These are phyloP conservation scores for Fraxinus floribunda DNA, from an alignment of 305 asterid genomes.

Conservation along the genomic window DNA sequence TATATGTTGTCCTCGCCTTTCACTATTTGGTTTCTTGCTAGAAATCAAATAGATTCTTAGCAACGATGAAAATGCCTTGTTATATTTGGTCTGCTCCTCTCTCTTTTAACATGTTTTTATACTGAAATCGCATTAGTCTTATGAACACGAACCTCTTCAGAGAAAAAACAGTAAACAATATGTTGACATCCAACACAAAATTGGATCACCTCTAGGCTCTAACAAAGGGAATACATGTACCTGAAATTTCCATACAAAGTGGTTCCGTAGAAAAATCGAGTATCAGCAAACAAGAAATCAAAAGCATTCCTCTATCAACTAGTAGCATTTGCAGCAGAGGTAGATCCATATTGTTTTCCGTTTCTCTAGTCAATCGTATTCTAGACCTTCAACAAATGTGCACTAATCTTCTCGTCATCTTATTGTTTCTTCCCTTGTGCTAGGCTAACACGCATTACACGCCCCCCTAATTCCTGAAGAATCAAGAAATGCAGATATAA, in stretches of 20 bases:
- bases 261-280: not conserved
- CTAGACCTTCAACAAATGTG: slow-evolving; percentile 21
- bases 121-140: not conserved
- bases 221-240: not conserved
- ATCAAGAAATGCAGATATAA: not conserved
- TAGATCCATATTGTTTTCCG: slow-evolving; percentile 2
- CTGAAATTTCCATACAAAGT: not conserved
- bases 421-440: slow-evolving; percentile 71
- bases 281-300: not conserved
- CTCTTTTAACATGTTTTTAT: not conserved
- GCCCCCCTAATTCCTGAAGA: slow-evolving; percentile 76
- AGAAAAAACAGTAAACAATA: not conserved
- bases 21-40: not conserved
- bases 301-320: slow-evolving; percentile 4
- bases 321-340: slow-evolving; percentile 8
- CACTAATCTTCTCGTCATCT: slow-evolving; percentile 14
- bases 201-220: not conserved
- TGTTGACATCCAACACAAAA: not conserved
- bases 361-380: not conserved
- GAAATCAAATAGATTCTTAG: not conserved
- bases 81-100: not conserved
- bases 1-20: not conserved
- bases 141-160: not conserved
- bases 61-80: not conserved
- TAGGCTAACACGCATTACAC: slow-evolving; percentile 66